These are phyloP conservation scores for Cryomyces minteri DNA, from an alignment of 495 filamentous ascomycete species.

Conservation along the genomic window DNA sequence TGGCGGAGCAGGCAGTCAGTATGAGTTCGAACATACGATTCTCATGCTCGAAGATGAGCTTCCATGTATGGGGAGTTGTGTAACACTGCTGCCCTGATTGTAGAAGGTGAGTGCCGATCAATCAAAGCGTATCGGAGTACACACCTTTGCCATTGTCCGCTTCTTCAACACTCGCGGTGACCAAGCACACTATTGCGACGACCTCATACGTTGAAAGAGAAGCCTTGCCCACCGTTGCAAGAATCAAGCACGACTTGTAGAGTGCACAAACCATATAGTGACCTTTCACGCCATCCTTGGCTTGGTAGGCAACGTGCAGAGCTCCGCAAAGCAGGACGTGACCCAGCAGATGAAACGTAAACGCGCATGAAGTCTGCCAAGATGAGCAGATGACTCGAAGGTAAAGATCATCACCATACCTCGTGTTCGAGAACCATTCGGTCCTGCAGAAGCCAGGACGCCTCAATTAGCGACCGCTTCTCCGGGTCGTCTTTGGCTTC, in stretches of 20 bases:
- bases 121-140: not conserved
- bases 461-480: slow-evolving; percentile 32
- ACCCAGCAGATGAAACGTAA: slow-evolving; percentile 51
- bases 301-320: slow-evolving; percentile 70
- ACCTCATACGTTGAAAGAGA: slow-evolving; percentile 38
- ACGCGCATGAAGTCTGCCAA: slow-evolving; percentile 11
- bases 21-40: slow-evolving; percentile 69
- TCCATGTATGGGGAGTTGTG: slow-evolving; percentile 79
- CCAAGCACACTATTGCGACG: slow-evolving; percentile 51
- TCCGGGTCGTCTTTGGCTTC: slow-evolving; percentile 37
- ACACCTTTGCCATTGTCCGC: slow-evolving; percentile 70
- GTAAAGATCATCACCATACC: slow-evolving; percentile 24
- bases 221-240: slow-evolving; percentile 43
- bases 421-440: slow-evolving; percentile 52
- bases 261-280: slow-evolving; percentile 79
- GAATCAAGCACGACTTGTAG: slow-evolving; percentile 61
- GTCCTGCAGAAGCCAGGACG: slow-evolving; percentile 63
- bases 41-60: slow-evolving; percentile 66
- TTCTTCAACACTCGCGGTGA: slow-evolving; percentile 52
- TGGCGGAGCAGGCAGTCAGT: slow-evolving; percentile 68
- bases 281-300: slow-evolving; percentile 42
- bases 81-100: slow-evolving; percentile 65
- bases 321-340: slow-evolving; percentile 74
- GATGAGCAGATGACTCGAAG: not conserved
- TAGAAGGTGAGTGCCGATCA: not conserved